Evolutionary conservation across 1,284 basidiomycete species (phyloP), one percentile per base, ranked within the genome.

Genomic region (Melanopsichium pennsylvanicum): DNA sequence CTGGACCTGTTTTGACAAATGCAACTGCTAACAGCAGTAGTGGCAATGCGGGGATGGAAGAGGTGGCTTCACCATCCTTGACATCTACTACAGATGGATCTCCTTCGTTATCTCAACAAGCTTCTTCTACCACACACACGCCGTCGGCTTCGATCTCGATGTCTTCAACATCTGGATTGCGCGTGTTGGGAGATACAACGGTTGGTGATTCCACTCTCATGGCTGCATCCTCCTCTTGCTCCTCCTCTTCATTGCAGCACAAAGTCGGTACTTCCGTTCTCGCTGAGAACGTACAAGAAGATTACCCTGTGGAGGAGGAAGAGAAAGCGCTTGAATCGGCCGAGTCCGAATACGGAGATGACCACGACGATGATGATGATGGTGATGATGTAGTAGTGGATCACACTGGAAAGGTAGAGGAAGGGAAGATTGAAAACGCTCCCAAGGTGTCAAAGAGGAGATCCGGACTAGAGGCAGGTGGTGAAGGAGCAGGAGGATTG

Each of bases 121-220:
- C 45, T 2, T 36, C 31, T 16, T 41, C 50, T 32, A 16, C 37
- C 2, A 54, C 49, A 21, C 49, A 52, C 16, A 59, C 62, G 13
- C 55, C 45, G 1, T 45, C 49, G 0, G 55, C 38, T 1, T 49
- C 54, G 18, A 54, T 55, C 33, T 54, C 58, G 21, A 39, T 47
- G 27, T 29, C 27, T 3, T 60, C 52, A 10, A 48, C 47, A 2
- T 48, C 60, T 6, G 44, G 43, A 1, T 31, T 36, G 36, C 33
- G 43, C 12, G 29, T 23, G 5, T 9, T 36, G 2, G 42, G 41
- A 2, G 52, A 60, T 35, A 21, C 42, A 7, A 54, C 64, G 18
- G 37, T 43, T 3, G 50, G 26, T 15, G 58, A 61, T 39, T 40
- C 41, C n/a, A 54, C 59, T 18, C 4, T 56, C 16, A 35, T 49